Evolutionary conservation across 2,329 filamentous ascomycete genomes (phyloP), one percentile per base, ranked within the genome.

Genomic region (Sarocladium kiliense): DNA sequence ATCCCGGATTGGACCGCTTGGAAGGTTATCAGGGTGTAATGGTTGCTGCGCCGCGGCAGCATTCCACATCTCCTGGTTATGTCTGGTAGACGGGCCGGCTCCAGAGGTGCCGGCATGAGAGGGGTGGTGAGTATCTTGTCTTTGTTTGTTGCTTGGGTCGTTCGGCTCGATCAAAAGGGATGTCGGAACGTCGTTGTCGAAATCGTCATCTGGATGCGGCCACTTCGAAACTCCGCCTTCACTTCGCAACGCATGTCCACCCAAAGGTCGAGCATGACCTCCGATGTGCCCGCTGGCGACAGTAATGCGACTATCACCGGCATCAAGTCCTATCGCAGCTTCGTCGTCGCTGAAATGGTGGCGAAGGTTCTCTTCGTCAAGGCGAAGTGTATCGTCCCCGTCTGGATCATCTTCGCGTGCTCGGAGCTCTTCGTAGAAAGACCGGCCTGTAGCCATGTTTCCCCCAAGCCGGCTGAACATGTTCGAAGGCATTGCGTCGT

Each of bases 111-210:
- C 26, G 9, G 14, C 12, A 11, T 27, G 23, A 12, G 44, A 19
- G 9, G 30, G n/a, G 12, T 23, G 7, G 44, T 19, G 10, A n/a
- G 27, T n/a, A 10, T 51, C 10, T 36, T 36, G 47, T 16, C 44
- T 32, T n/a, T 34, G 3, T 12, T 32, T 51, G 18, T 36, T 11
- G 11, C 60, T 58, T 21, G 44, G 41, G 42, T 72, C 69, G 49
- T 77, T 76, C 3, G 68, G 73, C 64, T 87, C 84, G 19, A 87
- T 78, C 18, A 87, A 66, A 18, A 87, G 70, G 2, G 84, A 87
- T 18, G 78, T 80, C 0, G 84, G 84, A 0, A 87, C 84, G 62
- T 86, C 84, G 55, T 85, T 83, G 55, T 81, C 78, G 4, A 65
- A 70, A 27, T 80, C 77, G 2, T 81, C 77, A 27, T 82, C 78